phyloP scores from a whole-genome alignment of 352 stramenopile genomes.

The Thraustotheca clavata region DNA sequence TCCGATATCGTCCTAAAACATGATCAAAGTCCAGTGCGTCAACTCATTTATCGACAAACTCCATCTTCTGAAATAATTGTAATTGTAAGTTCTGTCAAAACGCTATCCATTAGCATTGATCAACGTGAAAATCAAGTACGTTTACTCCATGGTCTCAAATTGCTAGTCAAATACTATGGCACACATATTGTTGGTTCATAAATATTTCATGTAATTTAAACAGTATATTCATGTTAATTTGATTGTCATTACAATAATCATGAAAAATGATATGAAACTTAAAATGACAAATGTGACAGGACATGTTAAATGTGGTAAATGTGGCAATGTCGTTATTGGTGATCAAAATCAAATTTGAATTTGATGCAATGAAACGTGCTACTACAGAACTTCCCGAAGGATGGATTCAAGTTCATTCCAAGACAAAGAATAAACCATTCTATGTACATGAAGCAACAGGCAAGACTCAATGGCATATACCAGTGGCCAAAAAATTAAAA shows the following conservation, averaged over 20 bases:
- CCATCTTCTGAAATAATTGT: background rate
- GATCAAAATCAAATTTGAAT: too few relatives aligned
- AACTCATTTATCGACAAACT: background rate
- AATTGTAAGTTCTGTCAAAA: conserved; percentile 8
- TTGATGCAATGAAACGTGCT: background rate
- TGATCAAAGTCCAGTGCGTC: background rate
- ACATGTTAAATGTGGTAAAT: too few relatives aligned
- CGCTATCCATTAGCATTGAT: conserved; percentile 11
- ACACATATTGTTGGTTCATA: background rate
- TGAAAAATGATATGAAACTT: too few relatives aligned
- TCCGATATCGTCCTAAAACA: background rate
- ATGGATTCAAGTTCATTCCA: conserved; percentile 1
- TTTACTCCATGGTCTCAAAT: conserved; percentile 2
- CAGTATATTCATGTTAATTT: too few relatives aligned
- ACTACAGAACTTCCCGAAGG: conserved; percentile 6
- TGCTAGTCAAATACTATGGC: conserved; percentile 3
- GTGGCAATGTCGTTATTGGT: too few relatives aligned
- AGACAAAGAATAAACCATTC: conserved; percentile 20
- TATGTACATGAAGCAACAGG: conserved; percentile 10
- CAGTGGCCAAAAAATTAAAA: background rate
- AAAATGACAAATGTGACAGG: too few relatives aligned
- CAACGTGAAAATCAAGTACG: background rate
- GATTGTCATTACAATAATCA: too few relatives aligned
- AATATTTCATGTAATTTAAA: too few relatives aligned
- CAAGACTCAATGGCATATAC: conserved; percentile 10